Conservation (phyloP, 179 eudicot genomes). For the Silene vulgaris region DNA sequence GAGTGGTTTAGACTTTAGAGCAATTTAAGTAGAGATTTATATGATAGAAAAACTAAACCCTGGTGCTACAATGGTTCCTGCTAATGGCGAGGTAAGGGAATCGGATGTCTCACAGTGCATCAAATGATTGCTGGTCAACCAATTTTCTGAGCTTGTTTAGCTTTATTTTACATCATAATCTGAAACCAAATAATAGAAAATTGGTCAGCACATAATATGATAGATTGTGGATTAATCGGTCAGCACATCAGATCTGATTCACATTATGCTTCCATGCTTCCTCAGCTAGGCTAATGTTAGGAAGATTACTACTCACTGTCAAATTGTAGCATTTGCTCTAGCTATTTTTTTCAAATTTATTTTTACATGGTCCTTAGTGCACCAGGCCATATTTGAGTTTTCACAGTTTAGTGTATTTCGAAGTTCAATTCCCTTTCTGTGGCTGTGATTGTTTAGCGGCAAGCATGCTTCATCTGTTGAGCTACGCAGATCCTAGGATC, state of each 20-base stretch:
- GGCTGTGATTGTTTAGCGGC: neutral
- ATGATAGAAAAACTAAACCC: too few relatives aligned
- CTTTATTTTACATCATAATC: too few relatives aligned
- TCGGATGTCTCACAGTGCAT: too few relatives aligned
- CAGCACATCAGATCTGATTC: slow-evolving; percentile 19
- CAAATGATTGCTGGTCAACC: too few relatives aligned
- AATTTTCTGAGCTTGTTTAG: too few relatives aligned
- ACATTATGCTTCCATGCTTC: neutral
- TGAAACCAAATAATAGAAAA: too few relatives aligned
- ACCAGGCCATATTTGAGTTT: neutral
- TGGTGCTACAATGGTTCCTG: too few relatives aligned
- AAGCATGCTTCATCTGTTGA: neutral
- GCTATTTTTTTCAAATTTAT: neutral
- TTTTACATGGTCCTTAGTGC: too few relatives aligned
- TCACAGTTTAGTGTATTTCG: neutral
- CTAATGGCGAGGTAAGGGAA: too few relatives aligned
- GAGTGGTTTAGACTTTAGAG: neutral
- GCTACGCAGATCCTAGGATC: slow-evolving; percentile 1
- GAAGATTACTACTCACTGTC: neutral
- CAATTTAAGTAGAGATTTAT: too few relatives aligned
- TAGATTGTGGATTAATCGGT: neutral
- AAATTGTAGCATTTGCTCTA: neutral
- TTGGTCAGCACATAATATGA: neutral
- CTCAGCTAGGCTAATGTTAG: neutral
- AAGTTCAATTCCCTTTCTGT: neutral